Percentiles rank a stretch among this genome's conserved stretches.
phyloP scores from a whole-genome alignment of 306 rosid species.

The Dryas alaskensis region DNA sequence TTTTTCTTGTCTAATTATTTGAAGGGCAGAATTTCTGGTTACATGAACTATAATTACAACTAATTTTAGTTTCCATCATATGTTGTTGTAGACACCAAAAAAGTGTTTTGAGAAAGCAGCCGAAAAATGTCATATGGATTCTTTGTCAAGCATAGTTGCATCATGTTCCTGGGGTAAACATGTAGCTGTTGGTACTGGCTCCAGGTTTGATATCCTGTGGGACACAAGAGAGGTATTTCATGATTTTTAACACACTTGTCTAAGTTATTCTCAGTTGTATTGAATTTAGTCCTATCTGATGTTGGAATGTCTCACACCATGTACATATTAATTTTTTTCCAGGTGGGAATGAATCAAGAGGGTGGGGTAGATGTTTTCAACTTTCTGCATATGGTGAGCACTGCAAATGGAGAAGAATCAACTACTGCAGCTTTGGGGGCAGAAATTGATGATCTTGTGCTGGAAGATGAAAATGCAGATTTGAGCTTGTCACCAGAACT shows the following conservation, averaged over 20 bases:
- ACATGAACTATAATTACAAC: constrained; percentile 16
- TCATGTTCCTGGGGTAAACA: constrained; percentile 97
- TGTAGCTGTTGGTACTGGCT: constrained; percentile 93
- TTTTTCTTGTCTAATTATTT: constrained; percentile 16
- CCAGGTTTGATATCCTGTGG: constrained; percentile 81
- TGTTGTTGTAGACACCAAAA: constrained; percentile 70
- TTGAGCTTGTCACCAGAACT: constrained; percentile 57
- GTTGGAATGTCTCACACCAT: constrained; percentile 12
- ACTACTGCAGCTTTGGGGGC: constrained; percentile 65
- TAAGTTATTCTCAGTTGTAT: background rate
- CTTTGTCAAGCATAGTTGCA: constrained; percentile 79
- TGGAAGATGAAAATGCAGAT: constrained; percentile 51
- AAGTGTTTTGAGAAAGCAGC: constrained; percentile 93
- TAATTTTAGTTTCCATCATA: constrained; percentile 11
- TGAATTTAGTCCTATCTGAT: constrained; percentile 7
- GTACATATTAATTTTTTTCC: constrained; percentile 26
- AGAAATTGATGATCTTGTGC: constrained; percentile 62
- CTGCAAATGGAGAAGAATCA: constrained; percentile 50
- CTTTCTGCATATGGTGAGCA: constrained; percentile 66
- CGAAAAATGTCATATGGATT: constrained; percentile 74
- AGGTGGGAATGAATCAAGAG: constrained; percentile 55
- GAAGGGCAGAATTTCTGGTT: constrained; percentile 4
- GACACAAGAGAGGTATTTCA: constrained; percentile 62
- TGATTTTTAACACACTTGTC: constrained; percentile 1
- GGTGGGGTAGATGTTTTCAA: constrained; percentile 65